phyloP scores from a whole-genome alignment of 768 basidiomycete genomes.

The Cystofilobasidium bisporidii region DNA sequence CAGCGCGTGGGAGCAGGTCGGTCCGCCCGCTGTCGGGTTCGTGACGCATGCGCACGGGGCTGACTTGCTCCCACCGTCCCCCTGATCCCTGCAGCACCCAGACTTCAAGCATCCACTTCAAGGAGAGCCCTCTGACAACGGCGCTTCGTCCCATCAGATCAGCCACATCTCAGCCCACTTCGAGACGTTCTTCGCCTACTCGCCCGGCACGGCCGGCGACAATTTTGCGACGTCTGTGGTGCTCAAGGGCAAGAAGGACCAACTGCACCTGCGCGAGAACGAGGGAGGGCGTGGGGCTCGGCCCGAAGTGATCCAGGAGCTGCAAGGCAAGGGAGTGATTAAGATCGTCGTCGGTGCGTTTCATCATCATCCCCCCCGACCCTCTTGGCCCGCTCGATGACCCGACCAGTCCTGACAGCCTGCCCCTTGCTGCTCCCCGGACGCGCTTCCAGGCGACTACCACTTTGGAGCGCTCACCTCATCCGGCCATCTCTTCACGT shows the following conservation, averaged over 20 bases:
- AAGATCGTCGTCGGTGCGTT: constrained; percentile 15
- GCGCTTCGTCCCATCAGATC: constrained; percentile 22
- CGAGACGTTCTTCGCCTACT: constrained; percentile 57
- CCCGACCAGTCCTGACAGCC: background rate
- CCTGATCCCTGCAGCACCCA: constrained; percentile 15
- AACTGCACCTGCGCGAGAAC: constrained; percentile 37
- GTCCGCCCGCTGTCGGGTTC: background rate
- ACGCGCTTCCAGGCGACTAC: constrained; percentile 63
- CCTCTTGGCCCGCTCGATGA: background rate
- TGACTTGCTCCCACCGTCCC: too few species aligned
- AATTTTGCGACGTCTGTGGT: constrained; percentile 52
- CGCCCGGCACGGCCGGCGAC: constrained; percentile 2
- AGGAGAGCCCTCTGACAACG: background rate
- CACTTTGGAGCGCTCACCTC: constrained; percentile 78
- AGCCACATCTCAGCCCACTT: constrained; percentile 69
- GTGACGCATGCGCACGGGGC: too few species aligned
- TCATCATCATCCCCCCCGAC: too few species aligned
- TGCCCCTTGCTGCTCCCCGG: too few species aligned
- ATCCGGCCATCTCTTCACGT: constrained; percentile 65
- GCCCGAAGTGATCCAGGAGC: constrained; percentile 58
- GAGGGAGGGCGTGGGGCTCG: background rate
- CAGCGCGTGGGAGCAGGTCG: constrained; percentile 18
- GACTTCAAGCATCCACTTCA: constrained; percentile 7
- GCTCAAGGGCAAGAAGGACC: constrained; percentile 51
- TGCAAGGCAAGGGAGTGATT: constrained; percentile 71